Conservation (phyloP, 768 basidiomycete genomes). For the Termitomyces titanicus region DNA sequence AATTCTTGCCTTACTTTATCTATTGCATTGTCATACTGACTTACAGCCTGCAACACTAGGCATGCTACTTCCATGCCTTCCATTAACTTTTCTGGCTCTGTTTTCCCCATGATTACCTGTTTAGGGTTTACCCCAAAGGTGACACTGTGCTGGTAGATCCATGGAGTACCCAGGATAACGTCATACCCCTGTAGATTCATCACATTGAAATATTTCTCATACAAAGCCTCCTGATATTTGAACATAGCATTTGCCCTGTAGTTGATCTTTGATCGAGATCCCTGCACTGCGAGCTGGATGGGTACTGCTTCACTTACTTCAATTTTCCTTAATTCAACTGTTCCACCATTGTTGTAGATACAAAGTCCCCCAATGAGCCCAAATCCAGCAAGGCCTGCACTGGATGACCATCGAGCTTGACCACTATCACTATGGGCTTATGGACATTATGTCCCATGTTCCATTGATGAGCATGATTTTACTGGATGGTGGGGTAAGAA, state of each 20-base stretch:
- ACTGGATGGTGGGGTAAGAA: not conserved
- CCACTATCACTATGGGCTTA: conserved; percentile 23
- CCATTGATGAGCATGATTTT: not conserved
- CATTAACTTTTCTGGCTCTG: not conserved
- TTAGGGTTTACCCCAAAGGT: not conserved
- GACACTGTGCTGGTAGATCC: not conserved
- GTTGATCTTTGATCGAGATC: too few relatives aligned
- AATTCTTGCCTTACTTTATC: too few relatives aligned
- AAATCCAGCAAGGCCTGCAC: conserved; percentile 31
- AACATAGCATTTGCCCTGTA: not conserved
- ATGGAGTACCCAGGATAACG: not conserved
- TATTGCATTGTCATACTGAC: too few relatives aligned
- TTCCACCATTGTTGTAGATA: not conserved
- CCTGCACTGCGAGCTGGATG: too few relatives aligned
- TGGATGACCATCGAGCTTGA: conserved; percentile 28
- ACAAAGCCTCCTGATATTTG: not conserved
- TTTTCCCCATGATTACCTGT: too few relatives aligned
- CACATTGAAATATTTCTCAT: not conserved
- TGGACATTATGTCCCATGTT: conserved; percentile 19
- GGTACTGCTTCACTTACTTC: too few relatives aligned
- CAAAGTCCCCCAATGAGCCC: conserved; percentile 36
- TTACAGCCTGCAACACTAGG: too few relatives aligned
- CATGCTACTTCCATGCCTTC: not conserved
- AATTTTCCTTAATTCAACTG: not conserved
- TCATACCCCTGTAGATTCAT: not conserved